These are phyloP conservation scores for Lindgomyces ingoldianus DNA, from an alignment of 495 filamentous ascomycete species.

Conservation along the genomic window DNA sequence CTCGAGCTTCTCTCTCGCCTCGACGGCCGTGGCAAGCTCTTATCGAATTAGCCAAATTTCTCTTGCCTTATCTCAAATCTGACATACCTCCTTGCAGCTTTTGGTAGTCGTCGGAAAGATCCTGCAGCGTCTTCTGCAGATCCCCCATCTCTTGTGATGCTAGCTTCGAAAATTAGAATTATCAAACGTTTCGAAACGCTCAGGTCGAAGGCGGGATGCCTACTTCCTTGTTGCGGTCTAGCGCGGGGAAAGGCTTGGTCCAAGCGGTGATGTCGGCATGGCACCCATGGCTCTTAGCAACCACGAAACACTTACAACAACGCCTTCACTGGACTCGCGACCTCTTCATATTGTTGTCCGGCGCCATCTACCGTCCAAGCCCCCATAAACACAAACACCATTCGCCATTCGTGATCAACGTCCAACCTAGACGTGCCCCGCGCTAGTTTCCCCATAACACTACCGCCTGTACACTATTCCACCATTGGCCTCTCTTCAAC, in stretches of 20 bases:
- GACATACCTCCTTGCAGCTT: constrained; percentile 74
- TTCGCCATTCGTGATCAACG: not conserved
- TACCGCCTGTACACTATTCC: constrained; percentile 1
- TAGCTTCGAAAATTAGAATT: constrained; percentile 4
- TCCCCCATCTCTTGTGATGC: constrained; percentile 51
- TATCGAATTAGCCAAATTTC: constrained; percentile 18
- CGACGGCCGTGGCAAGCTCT: constrained; percentile 77
- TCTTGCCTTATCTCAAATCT: constrained; percentile 5
- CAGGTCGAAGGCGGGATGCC: constrained; percentile 26
- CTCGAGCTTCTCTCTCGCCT: constrained; percentile 89
- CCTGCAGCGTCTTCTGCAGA: constrained; percentile 68
- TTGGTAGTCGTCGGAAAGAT: constrained; percentile 82
- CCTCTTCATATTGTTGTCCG: not conserved
- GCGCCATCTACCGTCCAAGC: not conserved
- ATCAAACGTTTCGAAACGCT: constrained; percentile 5
- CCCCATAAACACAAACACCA: not conserved
- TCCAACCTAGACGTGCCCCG: not conserved
- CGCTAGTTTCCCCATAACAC: not conserved
- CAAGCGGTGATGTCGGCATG: constrained; percentile 3
- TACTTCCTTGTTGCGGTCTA: constrained; percentile 9
- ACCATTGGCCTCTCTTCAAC: not conserved
- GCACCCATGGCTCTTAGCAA: not conserved
- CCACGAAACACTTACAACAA: not conserved
- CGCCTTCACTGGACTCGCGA: not conserved
- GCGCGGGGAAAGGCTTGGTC: constrained; percentile 6